Evolutionary conservation across 306 rosid species (phyloP).

Genomic region (Rosa rugosa): DNA sequence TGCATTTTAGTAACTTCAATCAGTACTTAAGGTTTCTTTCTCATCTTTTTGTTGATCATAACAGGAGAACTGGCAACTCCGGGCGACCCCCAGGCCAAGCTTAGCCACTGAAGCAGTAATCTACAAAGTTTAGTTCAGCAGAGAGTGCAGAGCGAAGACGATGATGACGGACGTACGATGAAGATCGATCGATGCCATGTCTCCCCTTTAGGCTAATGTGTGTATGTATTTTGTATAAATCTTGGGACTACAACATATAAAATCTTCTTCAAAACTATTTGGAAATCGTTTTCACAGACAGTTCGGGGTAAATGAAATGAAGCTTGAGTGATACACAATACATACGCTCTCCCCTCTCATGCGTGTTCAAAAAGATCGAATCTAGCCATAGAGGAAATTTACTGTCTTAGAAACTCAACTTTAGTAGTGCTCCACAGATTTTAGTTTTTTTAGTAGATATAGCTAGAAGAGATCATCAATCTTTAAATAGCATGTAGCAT

Average conservation of each 20-base stretch:
- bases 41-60: conserved; percentile 15
- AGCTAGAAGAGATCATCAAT: neutral
- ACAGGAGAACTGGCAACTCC: conserved; percentile 71
- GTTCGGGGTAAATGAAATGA: conserved; percentile 24
- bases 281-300: conserved; percentile 17
- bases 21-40: neutral
- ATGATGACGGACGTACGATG: neutral
- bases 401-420: neutral
- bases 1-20: neutral
- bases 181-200: conserved; percentile 3
- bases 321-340: conserved; percentile 41
- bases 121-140: conserved; percentile 35
- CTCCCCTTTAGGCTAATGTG: conserved; percentile 10
- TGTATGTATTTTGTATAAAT: conserved; percentile 31
- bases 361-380: neutral
- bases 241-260: conserved; percentile 3
- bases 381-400: neutral
- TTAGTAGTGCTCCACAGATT: neutral
- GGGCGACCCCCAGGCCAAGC: conserved; percentile 74
- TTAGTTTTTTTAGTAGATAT: neutral
- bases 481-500: neutral
- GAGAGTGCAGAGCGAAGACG: conserved; percentile 25
- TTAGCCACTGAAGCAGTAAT: conserved; percentile 19
- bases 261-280: conserved; percentile 29
- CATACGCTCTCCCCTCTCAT: conserved; percentile 1